These are phyloP conservation scores for Candida piceae DNA, from an alignment of 805 yeast species.

Conservation along the genomic window DNA sequence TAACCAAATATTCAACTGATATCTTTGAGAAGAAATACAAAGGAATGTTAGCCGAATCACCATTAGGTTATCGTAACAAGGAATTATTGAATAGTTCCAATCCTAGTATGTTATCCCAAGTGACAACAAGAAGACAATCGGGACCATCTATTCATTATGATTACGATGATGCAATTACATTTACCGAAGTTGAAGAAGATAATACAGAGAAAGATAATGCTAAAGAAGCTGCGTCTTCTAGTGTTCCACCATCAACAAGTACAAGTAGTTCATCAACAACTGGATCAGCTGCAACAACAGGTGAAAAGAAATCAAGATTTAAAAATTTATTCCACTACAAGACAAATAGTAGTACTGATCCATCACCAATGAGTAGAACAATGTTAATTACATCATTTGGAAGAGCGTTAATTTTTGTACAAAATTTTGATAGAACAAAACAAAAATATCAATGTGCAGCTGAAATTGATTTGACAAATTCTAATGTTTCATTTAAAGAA, in stretches of 20 bases:
- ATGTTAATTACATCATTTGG: constrained; percentile 60
- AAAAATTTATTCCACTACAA: constrained; percentile 26
- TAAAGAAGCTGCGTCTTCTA: neutral
- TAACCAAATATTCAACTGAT: constrained; percentile 40
- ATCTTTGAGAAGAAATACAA: constrained; percentile 50
- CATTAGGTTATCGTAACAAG: constrained; percentile 44
- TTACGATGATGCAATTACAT: constrained; percentile 26
- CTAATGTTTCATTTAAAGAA: constrained; percentile 55
- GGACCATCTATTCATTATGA: constrained; percentile 9
- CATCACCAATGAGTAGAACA: constrained; percentile 39
- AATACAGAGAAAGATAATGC: constrained; percentile 14
- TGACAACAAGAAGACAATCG: constrained; percentile 7
- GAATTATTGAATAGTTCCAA: constrained; percentile 24
- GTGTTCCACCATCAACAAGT: neutral
- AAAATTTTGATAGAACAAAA: constrained; percentile 30
- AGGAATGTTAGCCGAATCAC: constrained; percentile 56
- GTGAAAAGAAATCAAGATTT: constrained; percentile 20
- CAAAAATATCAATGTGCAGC: constrained; percentile 42
- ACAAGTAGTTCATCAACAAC: neutral
- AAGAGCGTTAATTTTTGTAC: constrained; percentile 51
- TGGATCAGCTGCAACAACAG: too few species aligned
- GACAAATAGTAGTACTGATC: constrained; percentile 11
- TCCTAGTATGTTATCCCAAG: constrained; percentile 14
- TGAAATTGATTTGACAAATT: constrained; percentile 51
- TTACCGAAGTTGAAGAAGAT: constrained; percentile 16